Base-by-base conservation (phyloP, 768 basidiomycete species). In the Psilocybe cubensis region DNA sequence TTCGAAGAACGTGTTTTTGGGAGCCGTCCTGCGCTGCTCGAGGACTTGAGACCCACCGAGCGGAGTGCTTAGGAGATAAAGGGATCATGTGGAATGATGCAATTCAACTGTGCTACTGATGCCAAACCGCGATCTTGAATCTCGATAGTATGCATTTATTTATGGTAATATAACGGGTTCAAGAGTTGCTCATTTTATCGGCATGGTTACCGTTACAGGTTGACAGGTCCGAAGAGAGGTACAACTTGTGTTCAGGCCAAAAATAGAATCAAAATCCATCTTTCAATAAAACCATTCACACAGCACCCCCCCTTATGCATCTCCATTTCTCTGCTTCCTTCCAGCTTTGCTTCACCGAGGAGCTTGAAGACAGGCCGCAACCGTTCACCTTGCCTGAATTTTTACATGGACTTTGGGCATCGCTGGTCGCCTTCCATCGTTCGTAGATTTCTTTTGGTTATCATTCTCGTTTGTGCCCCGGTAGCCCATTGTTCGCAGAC, bases 391-490 rank as follows among this genome's bases (percentile, higher is more conserved):
- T 43, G 28, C 40, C 35, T 47, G 35, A 45, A 12, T 23, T 46
- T 49, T 49, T 23, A 52, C 45, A 68, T 68, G 67, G 58, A 62
- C 48, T 57, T 57, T 55, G 21, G 49, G 58, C 45, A 43, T 60
- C 60, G 54, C 57, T 14, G 63, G 47, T 62, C 62, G 58, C 62
- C 58, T 35, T 31, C 54, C 61, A 61, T 57, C 51, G 45, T 55
- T 48, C 61, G 27, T 55, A 40, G 62, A 40, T 43, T 62, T 61
- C 38, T 65, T 59, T 56, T 54, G 35, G 53, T 68, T 35, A 46
- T 57, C 52, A 42, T 59, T 29, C 38, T 68, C 46, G 60, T 66
- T 49, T 52, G 35, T 48, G 21, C 64, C 46, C 56, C 52, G n/a
- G 12, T 55, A 42, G 47, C 56, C 31, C 40, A 49, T 31, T 20